These are phyloP conservation scores for Trametes cingulata DNA, from an alignment of 768 basidiomycete species.

Conservation along the genomic window DNA sequence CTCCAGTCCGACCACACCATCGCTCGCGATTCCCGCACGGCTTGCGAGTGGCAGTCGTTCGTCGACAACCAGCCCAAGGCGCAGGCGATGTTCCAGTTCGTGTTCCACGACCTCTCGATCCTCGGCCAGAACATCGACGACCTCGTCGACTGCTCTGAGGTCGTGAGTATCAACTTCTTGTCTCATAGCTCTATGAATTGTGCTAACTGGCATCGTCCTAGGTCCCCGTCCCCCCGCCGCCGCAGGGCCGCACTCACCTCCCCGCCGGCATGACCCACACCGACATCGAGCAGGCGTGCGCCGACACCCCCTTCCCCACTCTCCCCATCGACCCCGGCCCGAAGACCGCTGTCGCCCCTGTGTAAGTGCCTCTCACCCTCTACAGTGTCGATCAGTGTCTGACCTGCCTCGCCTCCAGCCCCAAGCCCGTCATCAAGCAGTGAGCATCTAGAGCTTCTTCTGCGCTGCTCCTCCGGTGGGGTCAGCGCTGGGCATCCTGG, in stretches of 20 bases:
- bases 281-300: not conserved
- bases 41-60: conserved; percentile 32
- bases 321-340: too few relatives aligned
- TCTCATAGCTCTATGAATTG: not conserved
- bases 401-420: too few relatives aligned
- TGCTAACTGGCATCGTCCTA: not conserved
- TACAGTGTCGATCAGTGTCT: too few relatives aligned
- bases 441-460: too few relatives aligned
- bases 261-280: too few relatives aligned
- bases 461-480: too few relatives aligned
- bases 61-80: conserved; percentile 20
- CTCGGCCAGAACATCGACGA: conserved; percentile 5
- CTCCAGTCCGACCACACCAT: conserved; percentile 17
- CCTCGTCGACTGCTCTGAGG: not conserved
- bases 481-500: too few relatives aligned
- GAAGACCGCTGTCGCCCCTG: not conserved
- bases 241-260: not conserved
- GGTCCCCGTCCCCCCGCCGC: not conserved
- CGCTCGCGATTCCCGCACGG: conserved; percentile 29
- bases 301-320: not conserved
- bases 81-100: conserved; percentile 18
- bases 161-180: not conserved
- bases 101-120: conserved; percentile 5
- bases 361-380: too few relatives aligned
- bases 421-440: too few relatives aligned